Evolutionary conservation across 192 early-diverging fungal genomes (phyloP).

Genomic region (Radiomyces spectabilis): DNA sequence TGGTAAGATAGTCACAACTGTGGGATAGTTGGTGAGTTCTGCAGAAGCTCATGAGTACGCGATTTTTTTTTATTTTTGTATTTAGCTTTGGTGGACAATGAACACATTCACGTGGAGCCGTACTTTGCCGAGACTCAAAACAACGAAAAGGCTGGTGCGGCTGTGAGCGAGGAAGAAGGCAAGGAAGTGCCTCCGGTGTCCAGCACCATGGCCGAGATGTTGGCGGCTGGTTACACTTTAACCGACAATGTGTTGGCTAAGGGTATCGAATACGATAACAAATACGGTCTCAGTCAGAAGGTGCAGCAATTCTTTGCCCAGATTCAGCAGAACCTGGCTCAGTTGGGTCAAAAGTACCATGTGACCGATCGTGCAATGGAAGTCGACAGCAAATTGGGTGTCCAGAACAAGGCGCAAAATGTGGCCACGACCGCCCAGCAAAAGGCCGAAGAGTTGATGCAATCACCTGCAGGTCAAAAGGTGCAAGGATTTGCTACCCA

Average conservation of each 20-base stretch:
- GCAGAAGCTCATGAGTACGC: background rate
- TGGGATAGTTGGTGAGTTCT: background rate
- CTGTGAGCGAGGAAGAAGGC: background rate
- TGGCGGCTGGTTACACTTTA: conserved; percentile 54
- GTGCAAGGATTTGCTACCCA: conserved; percentile 23
- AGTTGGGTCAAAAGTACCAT: conserved; percentile 36
- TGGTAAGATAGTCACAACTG: conserved; percentile 4
- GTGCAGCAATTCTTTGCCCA: conserved; percentile 12
- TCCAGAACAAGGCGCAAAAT: conserved; percentile 33
- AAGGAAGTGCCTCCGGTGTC: conserved; percentile 27
- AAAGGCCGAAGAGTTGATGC: conserved; percentile 25
- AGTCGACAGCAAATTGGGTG: conserved; percentile 33
- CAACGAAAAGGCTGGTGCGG: background rate
- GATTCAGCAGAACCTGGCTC: conserved; percentile 1
- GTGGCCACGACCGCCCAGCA: conserved; percentile 31
- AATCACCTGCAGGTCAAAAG: conserved; percentile 36
- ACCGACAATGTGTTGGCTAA: conserved; percentile 48
- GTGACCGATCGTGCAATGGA: conserved; percentile 29
- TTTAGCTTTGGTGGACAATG: conserved; percentile 40
- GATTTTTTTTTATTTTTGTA: conserved; percentile 2
- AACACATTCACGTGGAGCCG: conserved; percentile 39
- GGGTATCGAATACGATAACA: conserved; percentile 53
- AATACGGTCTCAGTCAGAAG: conserved; percentile 32
- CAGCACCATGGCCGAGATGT: conserved; percentile 48
- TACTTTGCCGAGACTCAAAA: conserved; percentile 15